Percentiles rank a stretch among this genome's conserved stretches.
These are phyloP conservation scores for Boletus mariae DNA, from an alignment of 1,284 basidiomycete species.

Conservation along the genomic window DNA sequence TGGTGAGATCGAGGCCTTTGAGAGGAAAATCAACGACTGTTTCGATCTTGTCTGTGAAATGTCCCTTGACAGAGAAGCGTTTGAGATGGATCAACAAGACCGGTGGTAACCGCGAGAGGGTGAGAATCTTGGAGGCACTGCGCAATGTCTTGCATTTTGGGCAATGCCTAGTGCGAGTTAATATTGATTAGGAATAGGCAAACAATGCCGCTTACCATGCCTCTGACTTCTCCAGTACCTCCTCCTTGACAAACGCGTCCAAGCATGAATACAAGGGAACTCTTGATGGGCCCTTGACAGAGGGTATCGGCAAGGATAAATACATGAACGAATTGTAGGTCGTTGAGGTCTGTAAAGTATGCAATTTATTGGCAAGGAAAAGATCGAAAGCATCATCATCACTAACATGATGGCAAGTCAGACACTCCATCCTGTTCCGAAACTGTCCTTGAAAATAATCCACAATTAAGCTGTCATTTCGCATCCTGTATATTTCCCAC, in stretches of 20 bases:
- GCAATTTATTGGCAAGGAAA: conserved; percentile 8
- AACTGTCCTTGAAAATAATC: conserved; percentile 99
- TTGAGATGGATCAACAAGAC: conserved; percentile 96
- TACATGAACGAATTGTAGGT: conserved; percentile 99
- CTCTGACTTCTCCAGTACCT: conserved; percentile 90
- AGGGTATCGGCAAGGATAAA: conserved; percentile 86
- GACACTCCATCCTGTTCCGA: conserved; percentile 84
- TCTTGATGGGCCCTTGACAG: conserved; percentile 55
- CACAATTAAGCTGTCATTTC: conserved; percentile 93
- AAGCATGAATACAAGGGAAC: conserved; percentile 80
- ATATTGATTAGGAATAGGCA: conserved; percentile 1
- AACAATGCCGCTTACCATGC: conserved; percentile 68
- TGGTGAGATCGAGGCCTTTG: conserved; percentile 80
- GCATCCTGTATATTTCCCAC: conserved; percentile 87
- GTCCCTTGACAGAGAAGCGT: conserved; percentile 89
- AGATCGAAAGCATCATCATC: neutral
- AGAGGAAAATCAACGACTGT: conserved; percentile 88
- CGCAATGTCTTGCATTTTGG: conserved; percentile 80
- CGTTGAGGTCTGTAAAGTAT: conserved; percentile 78
- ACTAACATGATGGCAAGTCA: conserved; percentile 85
- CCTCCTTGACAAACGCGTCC: conserved; percentile 87
- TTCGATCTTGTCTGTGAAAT: conserved; percentile 94
- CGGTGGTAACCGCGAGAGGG: conserved; percentile 85
- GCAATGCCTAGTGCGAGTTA: conserved; percentile 66
- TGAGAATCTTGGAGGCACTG: conserved; percentile 76